Evolutionary conservation across 2,329 filamentous ascomycete genomes (phyloP), one percentile per base, ranked within the genome.

Genomic region (Fusarium robinianum): DNA sequence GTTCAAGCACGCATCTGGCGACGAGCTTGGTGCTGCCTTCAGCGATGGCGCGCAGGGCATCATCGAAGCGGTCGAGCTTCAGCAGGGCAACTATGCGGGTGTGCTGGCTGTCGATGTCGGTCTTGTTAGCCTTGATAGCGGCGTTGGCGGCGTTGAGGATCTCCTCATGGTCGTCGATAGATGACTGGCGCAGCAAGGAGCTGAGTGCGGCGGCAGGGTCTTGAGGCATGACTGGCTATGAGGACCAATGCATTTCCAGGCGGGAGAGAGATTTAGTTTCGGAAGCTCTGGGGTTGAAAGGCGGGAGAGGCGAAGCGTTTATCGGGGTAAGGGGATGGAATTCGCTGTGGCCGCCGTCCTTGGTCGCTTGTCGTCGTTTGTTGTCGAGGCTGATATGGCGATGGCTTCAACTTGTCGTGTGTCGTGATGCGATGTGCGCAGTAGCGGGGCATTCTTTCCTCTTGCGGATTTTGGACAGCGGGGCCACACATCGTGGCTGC

Each of bases 61-160:
- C 88, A 44, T 87, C 81, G 67, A 86, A 94, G 46, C 88, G 85
- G 68, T 94, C 89, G 57, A 94, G 80, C 65, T 90, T 90, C 52
- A 94, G 75, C 14, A 94, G 77, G 15, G 88, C 87, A 30, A 92
- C 79, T 10, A 86, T 77, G 49, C 85, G 84, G 23, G 83, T 85
- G 64, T 85, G 84, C 24, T 85, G 83, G 39, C 85, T 84, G 26
- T 80, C 72, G 21, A 67, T 46, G 54, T 85, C 77, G 39, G 66
- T 66, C 62, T 83, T 85, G 55, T 83, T 79, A 42, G 79, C 75
- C 59, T 81, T 82, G 49, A 85, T 69, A 35, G 81, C 77, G 27
- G 79, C 78, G 61, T 81, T 81, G 62, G 81, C 78, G 36, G 80
- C 75, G 63, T 79, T 75, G 46, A 94, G 80, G 37, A 88, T 73